These are phyloP conservation scores for Adenanthera pavonina DNA, from an alignment of 306 rosid genomes.

Conservation along the genomic window DNA sequence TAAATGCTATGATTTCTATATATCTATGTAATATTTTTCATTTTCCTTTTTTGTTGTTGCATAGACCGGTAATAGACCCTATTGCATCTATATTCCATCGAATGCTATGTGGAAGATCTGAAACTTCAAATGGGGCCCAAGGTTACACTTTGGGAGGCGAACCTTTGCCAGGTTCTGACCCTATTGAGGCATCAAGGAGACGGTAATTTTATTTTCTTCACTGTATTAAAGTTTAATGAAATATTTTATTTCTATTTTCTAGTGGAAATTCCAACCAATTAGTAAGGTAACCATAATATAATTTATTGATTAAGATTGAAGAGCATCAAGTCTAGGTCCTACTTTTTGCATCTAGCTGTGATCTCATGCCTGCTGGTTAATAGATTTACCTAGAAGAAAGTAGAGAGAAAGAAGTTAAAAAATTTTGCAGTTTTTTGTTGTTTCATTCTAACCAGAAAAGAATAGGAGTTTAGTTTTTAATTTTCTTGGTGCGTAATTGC, in stretches of 20 bases:
- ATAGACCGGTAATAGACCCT: constrained; percentile 88
- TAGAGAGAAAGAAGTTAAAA: neutral
- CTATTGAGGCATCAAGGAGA: constrained; percentile 91
- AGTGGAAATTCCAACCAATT: constrained; percentile 7
- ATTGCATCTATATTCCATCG: constrained; percentile 82
- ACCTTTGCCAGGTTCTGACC: constrained; percentile 87
- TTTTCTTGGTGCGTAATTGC: neutral
- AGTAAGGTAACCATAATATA: neutral
- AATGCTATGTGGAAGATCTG: constrained; percentile 86
- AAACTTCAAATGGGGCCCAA: constrained; percentile 51
- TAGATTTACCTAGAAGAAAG: neutral
- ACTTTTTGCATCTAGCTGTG: neutral
- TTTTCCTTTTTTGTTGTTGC: constrained; percentile 37
- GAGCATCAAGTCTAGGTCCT: neutral
- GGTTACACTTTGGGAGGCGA: constrained; percentile 62
- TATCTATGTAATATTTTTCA: neutral
- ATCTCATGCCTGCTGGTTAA: constrained; percentile 16
- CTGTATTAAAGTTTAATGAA: neutral
- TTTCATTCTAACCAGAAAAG: neutral
- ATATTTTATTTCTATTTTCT: neutral
- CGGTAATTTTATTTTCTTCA: constrained; percentile 48
- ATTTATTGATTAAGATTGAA: neutral
- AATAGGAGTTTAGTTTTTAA: neutral
- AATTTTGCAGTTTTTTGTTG: constrained; percentile 11
- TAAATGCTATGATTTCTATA: constrained; percentile 6